Percentiles rank a stretch among this genome's conserved stretches.
phyloP scores from a whole-genome alignment of 257 asterid species.

The Orobanche coerulescens region DNA sequence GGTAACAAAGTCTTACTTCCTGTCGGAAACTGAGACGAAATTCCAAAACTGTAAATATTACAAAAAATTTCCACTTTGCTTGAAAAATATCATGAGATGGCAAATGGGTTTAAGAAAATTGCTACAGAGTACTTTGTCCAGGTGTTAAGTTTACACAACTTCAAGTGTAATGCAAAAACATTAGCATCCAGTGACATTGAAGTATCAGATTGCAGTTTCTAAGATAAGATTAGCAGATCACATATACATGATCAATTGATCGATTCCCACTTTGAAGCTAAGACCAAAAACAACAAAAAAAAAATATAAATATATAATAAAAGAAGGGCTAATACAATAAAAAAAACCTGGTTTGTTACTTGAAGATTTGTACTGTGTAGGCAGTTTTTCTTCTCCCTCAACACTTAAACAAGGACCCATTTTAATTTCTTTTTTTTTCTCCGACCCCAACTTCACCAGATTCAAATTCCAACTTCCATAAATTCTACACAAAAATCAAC shows the following conservation, averaged over 20 bases:
- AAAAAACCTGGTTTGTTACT: slow-evolving; percentile 28
- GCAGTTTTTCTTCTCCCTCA: slow-evolving; percentile 43
- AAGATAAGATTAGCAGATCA: slow-evolving; percentile 9
- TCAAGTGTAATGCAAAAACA: not conserved
- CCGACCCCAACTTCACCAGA: slow-evolving; percentile 25
- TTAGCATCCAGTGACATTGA: not conserved
- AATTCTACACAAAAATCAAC: slow-evolving; percentile 2
- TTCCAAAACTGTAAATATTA: too few species aligned
- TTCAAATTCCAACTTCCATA: slow-evolving; percentile 36
- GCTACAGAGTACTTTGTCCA: too few species aligned
- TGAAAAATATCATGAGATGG: too few species aligned
- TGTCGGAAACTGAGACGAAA: too few species aligned
- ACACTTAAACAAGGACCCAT: slow-evolving; percentile 84
- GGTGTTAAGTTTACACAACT: too few species aligned
- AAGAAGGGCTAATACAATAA: not conserved
- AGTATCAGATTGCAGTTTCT: not conserved
- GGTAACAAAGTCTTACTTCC: too few species aligned
- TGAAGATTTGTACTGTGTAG: slow-evolving; percentile 28
- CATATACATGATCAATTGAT: slow-evolving; percentile 1
- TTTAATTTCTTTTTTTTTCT: slow-evolving; percentile 21
- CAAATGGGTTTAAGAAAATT: too few species aligned
- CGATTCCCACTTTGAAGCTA: not conserved
- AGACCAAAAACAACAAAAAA: not conserved
- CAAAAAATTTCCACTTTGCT: too few species aligned
- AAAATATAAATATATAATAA: not conserved